phyloP scores from a whole-genome alignment of 2,329 filamentous ascomycete genomes.

The Penicillium sp. region DNA sequence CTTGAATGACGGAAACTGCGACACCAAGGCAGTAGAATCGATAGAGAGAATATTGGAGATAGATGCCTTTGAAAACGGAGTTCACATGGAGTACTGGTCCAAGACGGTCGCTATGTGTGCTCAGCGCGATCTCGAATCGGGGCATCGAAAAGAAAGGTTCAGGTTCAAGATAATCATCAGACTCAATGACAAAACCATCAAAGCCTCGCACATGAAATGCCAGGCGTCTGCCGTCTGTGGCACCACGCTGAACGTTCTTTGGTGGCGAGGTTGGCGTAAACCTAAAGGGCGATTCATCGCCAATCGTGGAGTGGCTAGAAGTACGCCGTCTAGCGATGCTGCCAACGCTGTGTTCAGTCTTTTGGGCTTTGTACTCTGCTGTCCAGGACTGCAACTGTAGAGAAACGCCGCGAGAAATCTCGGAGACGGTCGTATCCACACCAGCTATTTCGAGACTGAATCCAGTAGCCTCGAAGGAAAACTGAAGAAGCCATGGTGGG shows the following conservation, averaged over 20 bases:
- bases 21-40: constrained; percentile 87
- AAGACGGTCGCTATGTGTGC: constrained; percentile 79
- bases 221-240: constrained; percentile 75
- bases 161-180: constrained; percentile 74
- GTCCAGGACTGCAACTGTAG: constrained; percentile 85
- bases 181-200: constrained; percentile 88
- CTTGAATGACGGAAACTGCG: constrained; percentile 70
- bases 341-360: constrained; percentile 56
- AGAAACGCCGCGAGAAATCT: constrained; percentile 75
- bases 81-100: constrained; percentile 86
- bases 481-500: constrained; percentile 79
- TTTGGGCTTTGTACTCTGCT: constrained; percentile 82
- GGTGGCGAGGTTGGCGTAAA: constrained; percentile 52
- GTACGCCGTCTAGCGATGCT: constrained; percentile 64
- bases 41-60: constrained; percentile 87
- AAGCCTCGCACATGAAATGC: constrained; percentile 77
- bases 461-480: constrained; percentile 80
- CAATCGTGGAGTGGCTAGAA: constrained; percentile 65
- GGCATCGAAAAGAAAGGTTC: constrained; percentile 86
- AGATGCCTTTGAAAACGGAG: constrained; percentile 72
- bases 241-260: constrained; percentile 38
- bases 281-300: constrained; percentile 60
- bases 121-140: constrained; percentile 80
- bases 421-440: constrained; percentile 77
- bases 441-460: constrained; percentile 90